Conservation (phyloP, 2,329 filamentous ascomycete genomes). For the Fusarium sp. region DNA sequence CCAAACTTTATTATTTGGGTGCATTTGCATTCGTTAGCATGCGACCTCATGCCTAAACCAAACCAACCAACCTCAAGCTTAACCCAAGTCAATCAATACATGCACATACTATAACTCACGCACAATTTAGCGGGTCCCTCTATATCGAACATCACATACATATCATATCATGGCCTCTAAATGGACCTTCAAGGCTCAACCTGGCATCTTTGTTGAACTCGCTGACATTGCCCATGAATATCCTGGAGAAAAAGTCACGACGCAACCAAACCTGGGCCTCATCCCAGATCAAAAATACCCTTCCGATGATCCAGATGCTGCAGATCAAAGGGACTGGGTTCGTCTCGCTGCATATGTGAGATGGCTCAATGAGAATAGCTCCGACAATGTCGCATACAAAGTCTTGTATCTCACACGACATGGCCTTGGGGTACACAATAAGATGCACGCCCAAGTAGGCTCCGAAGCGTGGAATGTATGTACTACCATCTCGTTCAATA, state of each 20-base stretch:
- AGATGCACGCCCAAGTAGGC: conserved; percentile 66
- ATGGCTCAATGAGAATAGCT: conserved; percentile 57
- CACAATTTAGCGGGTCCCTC: not conserved
- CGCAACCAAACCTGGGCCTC: conserved; percentile 64
- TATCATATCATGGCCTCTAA: conserved; percentile 25
- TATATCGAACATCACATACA: not conserved
- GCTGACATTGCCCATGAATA: conserved; percentile 43
- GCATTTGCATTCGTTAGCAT: not conserved
- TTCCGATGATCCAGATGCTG: conserved; percentile 49
- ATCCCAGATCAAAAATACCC: conserved; percentile 61
- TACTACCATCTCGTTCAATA: not conserved
- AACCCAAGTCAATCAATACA: not conserved
- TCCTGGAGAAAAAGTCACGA: conserved; percentile 50
- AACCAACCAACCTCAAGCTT: not conserved
- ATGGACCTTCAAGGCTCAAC: conserved; percentile 44
- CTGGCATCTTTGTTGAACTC: conserved; percentile 59
- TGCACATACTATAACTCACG: not conserved
- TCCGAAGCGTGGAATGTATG: conserved; percentile 66
- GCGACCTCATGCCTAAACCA: conserved; percentile 2
- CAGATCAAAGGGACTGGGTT: conserved; percentile 62
- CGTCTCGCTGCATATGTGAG: conserved; percentile 61
- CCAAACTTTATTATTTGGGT: not conserved
- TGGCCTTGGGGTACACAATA: conserved; percentile 63
- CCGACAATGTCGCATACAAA: conserved; percentile 62
- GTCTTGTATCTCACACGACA: conserved; percentile 67